phyloP scores from a whole-genome alignment of 108 stramenopile species.

The Cyclotella sp. region DNA sequence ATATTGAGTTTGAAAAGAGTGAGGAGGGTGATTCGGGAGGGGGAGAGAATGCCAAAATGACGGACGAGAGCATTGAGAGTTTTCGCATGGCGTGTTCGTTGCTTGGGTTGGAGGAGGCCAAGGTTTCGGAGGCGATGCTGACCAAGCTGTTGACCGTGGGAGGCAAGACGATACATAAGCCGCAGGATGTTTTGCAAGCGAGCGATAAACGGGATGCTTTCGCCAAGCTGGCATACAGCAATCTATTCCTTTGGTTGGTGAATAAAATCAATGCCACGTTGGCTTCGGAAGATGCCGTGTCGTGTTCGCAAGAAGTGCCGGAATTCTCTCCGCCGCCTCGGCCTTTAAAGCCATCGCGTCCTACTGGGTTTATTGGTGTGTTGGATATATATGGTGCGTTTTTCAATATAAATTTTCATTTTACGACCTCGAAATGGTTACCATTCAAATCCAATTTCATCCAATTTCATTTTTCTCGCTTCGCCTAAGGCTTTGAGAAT shows the following conservation, averaged over 20 bases:
- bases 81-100: constrained; percentile 72
- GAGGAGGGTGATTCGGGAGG: constrained; percentile 44
- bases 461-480: no score
- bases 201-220: constrained; percentile 93
- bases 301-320: not conserved
- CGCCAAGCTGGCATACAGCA: constrained; percentile 91
- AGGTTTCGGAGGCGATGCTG: constrained; percentile 79
- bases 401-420: no score
- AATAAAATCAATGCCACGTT: constrained; percentile 83
- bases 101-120: constrained; percentile 69
- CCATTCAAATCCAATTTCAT: no score
- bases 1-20: constrained; percentile 80
- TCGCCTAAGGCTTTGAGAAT: constrained; percentile 96
- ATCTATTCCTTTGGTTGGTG: constrained; percentile 94
- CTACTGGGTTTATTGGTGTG: constrained; percentile 85
- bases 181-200: constrained; percentile 82
- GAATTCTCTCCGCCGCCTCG: constrained; percentile 50
- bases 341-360: constrained; percentile 33
- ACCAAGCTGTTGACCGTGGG: constrained; percentile 76
- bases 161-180: constrained; percentile 85
- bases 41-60: constrained; percentile 61
- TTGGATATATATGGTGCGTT: constrained; percentile 98
- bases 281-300: constrained; percentile 29
- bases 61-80: constrained; percentile 52
- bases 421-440: no score